Conservation (phyloP, 805 yeast genomes). For the Wickerhamiella azyma region DNA sequence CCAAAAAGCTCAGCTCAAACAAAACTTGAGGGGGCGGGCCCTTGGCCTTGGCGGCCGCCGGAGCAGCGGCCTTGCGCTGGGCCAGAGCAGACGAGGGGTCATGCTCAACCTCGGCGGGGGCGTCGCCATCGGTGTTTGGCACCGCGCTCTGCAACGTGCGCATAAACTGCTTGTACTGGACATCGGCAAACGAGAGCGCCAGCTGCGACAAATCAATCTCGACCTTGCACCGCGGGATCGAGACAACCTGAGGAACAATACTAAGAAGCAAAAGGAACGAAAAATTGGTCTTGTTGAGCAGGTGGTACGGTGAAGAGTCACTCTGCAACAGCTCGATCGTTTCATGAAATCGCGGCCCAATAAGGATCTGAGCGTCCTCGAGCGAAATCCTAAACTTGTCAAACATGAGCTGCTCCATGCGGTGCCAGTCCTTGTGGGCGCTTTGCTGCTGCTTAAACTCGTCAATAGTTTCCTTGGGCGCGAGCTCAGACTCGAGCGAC, state of each 20-base stretch:
- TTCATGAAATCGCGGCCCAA: constrained; percentile 69
- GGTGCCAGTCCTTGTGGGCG: constrained; percentile 57
- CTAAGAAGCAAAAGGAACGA: constrained; percentile 67
- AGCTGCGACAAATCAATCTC: constrained; percentile 68
- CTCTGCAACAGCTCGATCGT: constrained; percentile 43
- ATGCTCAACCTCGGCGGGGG: too few relatives aligned
- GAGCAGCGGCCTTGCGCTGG: neutral
- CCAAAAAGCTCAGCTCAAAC: constrained; percentile 60
- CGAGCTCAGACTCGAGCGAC: constrained; percentile 61
- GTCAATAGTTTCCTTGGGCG: constrained; percentile 41
- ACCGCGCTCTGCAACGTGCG: constrained; percentile 54
- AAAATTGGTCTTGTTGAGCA: constrained; percentile 64
- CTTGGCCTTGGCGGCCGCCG: neutral
- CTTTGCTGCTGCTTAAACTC: constrained; percentile 49
- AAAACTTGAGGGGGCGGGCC: constrained; percentile 35
- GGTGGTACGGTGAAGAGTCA: constrained; percentile 25
- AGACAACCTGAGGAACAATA: constrained; percentile 66
- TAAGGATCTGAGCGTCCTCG: constrained; percentile 75
- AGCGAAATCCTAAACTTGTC: constrained; percentile 68
- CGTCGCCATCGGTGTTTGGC: constrained; percentile 33
- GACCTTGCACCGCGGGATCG: constrained; percentile 56
- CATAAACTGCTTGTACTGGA: constrained; percentile 82
- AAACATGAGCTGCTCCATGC: constrained; percentile 67
- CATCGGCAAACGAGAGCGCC: constrained; percentile 64
- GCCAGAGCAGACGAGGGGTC: too few relatives aligned